Evolutionary conservation across 179 eudicot species (phyloP), one percentile per base, ranked within the genome.

Genomic region (Actinidia polygama): DNA sequence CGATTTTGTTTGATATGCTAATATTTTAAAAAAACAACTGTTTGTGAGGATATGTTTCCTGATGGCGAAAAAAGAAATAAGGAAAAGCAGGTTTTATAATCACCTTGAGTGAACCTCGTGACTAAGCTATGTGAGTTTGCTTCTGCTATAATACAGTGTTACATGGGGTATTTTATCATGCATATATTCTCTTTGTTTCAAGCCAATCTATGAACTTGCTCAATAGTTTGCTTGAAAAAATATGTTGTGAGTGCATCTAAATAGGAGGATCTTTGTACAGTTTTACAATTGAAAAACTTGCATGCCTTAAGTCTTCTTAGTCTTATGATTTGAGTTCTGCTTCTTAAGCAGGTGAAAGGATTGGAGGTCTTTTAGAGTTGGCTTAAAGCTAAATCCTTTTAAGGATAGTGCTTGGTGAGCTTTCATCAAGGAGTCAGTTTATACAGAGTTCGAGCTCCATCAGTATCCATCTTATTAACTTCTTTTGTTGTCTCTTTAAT

Each of bases 321-420:
- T 46, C 75, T 46, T 24, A 18, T 1, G 4, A 46, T 12, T 6
- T 21, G 19, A 40, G 49, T 21, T 71, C 44, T 40, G 3, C 44
- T 40, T 40, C 71, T 82, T 57, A 83, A 69, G 76, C 90, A 89
- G 94, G 80, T 86, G 89, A 88, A 83, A 88, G 90, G 51, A 86
- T 90, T 61, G 58, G 80, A 23, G 94, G 87, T 81, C 88, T 93
- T 61, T 72, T 87, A 69, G 90, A 86, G 71, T 85, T 94, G 87
- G 81, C 84, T 87, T 84, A 97, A 94, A 89, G 98, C 97, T 80
- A 85, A 79, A 84, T 93, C 98, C 73, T 83, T 83, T 89, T 0
- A 94, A 86, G 79, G 98, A 94, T 84, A 75, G 75, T 76, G 96
- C 94, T 83, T 94, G 98, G 98, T 94, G 63, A 90, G 93, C 81